Evolutionary conservation across 129 eudicot species (phyloP).

Genomic region (Centella asiatica): DNA sequence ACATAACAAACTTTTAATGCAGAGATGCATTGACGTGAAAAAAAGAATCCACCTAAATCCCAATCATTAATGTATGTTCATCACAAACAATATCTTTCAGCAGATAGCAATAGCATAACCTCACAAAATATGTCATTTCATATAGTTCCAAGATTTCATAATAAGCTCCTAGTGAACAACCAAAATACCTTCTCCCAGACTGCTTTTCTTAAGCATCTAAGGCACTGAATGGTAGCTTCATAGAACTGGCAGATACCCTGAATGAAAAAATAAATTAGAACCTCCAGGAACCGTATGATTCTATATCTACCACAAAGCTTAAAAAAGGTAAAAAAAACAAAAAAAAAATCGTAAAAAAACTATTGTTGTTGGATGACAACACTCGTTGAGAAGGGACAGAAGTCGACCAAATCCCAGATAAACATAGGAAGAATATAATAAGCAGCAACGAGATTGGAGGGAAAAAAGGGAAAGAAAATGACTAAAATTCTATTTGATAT

Average conservation of each 20-base stretch:
- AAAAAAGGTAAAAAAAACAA: no score
- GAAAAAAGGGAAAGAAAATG: background rate
- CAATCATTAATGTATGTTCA: background rate
- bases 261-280: slow-evolving; percentile 63
- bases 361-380: slow-evolving; percentile 3
- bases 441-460: background rate
- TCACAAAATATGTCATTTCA: background rate
- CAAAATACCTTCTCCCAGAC: slow-evolving; percentile 92
- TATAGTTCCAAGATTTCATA: slow-evolving; percentile 14
- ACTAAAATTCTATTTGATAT: slow-evolving; percentile 3
- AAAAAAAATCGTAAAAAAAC: background rate
- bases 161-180: slow-evolving; percentile 54
- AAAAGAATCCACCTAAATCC: background rate
- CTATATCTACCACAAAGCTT: no score
- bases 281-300: slow-evolving; percentile 32
- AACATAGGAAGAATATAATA: background rate
- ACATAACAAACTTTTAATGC: background rate
- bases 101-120: background rate
- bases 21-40: no score
- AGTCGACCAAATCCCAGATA: slow-evolving; percentile 11
- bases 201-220: slow-evolving; percentile 60
- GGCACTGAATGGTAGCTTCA: slow-evolving; percentile 81
- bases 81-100: background rate
- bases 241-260: slow-evolving; percentile 68
- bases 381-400: slow-evolving; percentile 7